Evolutionary conservation across 1,139 yeast species (phyloP).

Genomic region (Lodderomyces margitis): DNA sequence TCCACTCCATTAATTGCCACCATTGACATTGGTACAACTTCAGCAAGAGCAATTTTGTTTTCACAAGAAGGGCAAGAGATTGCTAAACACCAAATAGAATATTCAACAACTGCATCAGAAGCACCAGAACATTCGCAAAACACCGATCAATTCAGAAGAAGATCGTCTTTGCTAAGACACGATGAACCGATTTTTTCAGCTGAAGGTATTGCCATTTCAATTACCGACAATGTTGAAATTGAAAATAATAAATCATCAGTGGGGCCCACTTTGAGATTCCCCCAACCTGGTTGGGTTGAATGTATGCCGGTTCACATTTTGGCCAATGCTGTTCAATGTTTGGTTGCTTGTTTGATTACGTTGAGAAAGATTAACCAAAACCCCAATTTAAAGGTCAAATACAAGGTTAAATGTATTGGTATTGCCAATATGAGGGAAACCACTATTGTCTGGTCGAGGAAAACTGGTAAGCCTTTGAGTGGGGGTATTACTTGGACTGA

Average conservation of each 20-base stretch:
- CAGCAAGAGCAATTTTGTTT: conserved; percentile 87
- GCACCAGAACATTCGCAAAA: conserved; percentile 45
- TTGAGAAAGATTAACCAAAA: conserved; percentile 58
- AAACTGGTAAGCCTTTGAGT: conserved; percentile 78
- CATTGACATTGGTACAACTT: conserved; percentile 91
- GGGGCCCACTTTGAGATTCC: conserved; percentile 73
- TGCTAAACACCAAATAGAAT: conserved; percentile 88
- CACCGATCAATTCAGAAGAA: conserved; percentile 52
- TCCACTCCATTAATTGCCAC: conserved; percentile 59
- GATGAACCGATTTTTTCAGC: conserved; percentile 64
- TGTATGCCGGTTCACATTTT: conserved; percentile 86
- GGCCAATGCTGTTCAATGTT: conserved; percentile 77
- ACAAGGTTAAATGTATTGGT: conserved; percentile 66
- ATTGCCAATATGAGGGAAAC: conserved; percentile 97
- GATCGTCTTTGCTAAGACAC: conserved; percentile 48
- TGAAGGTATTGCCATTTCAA: conserved; percentile 69
- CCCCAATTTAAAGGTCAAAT: conserved; percentile 48
- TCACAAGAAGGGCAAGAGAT: conserved; percentile 70
- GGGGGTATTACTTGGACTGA: conserved; percentile 97
- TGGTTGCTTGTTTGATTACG: conserved; percentile 61
- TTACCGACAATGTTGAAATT: conserved; percentile 57
- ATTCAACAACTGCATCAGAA: conserved; percentile 68
- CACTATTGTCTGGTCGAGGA: conserved; percentile 83
- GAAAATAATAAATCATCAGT: conserved; percentile 54
- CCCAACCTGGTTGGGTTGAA: conserved; percentile 91